Conservation (phyloP, 495 filamentous ascomycete genomes). For the Cryomyces minteri region DNA sequence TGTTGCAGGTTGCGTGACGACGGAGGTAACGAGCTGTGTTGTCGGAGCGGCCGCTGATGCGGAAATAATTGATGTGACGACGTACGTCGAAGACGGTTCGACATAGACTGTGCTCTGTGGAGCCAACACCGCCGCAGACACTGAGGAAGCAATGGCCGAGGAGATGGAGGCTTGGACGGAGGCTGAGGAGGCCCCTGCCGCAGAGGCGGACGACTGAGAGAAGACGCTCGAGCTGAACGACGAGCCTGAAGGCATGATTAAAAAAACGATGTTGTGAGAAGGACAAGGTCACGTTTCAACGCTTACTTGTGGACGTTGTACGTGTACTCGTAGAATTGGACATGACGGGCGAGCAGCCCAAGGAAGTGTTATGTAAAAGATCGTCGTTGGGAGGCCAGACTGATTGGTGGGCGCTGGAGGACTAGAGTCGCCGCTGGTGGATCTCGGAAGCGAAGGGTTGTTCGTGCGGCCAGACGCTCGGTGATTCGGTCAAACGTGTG, state of each 20-base stretch:
- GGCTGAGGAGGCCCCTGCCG: no score
- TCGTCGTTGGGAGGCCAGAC: no score
- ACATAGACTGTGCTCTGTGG: constrained; percentile 1
- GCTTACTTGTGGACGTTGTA: not conserved
- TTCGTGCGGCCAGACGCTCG: no score
- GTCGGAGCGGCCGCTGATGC: constrained; percentile 13
- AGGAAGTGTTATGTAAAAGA: no score
- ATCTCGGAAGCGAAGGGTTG: no score
- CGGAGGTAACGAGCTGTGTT: constrained; percentile 15
- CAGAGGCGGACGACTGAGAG: not conserved
- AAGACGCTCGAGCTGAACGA: not conserved
- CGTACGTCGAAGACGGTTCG: not conserved
- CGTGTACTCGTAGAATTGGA: not conserved
- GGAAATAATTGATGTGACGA: constrained; percentile 9
- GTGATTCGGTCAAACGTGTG: no score
- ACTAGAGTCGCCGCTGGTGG: no score
- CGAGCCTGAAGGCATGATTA: not conserved
- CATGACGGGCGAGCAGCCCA: not conserved
- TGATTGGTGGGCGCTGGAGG: no score
- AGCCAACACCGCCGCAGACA: not conserved
- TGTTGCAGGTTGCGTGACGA: constrained; percentile 11
- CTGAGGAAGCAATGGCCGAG: not conserved
- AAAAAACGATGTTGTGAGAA: not conserved
- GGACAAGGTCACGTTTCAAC: not conserved
- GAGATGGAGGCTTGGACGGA: not conserved